Conservation (phyloP, 2,329 filamentous ascomycete species). For the Cladosporium velox region DNA sequence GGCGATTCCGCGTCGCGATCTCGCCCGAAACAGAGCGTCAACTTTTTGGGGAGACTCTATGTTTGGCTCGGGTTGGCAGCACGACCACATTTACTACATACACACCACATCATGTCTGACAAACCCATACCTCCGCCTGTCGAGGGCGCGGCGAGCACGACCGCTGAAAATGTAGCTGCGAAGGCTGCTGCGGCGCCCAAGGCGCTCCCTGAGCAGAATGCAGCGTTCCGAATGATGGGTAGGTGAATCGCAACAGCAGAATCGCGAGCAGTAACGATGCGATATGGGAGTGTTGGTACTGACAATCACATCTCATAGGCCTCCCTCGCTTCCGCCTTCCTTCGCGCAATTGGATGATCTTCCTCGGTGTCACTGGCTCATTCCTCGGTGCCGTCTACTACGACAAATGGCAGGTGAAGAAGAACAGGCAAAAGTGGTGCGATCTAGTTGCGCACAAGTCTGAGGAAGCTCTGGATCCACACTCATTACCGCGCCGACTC, state of each 20-base stretch:
- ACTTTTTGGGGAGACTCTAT: slow-evolving; percentile 8
- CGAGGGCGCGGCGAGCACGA: slow-evolving; percentile 10
- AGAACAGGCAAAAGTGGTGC: slow-evolving; percentile 82
- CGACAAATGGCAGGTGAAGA: slow-evolving; percentile 87
- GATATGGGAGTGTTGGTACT: not conserved
- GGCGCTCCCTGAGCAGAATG: slow-evolving; percentile 59
- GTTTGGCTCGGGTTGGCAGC: not conserved
- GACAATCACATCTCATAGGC: slow-evolving; percentile 50
- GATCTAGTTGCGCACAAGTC: slow-evolving; percentile 82
- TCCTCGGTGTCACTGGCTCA: slow-evolving; percentile 75
- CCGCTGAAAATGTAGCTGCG: slow-evolving; percentile 18
- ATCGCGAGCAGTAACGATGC: not conserved
- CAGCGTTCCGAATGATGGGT: slow-evolving; percentile 72
- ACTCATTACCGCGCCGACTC: slow-evolving; percentile 76
- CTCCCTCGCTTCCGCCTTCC: slow-evolving; percentile 85
- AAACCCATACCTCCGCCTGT: slow-evolving; percentile 16
- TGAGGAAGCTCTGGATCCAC: slow-evolving; percentile 70
- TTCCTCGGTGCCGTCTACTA: slow-evolving; percentile 83
- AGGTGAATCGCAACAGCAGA: slow-evolving; percentile 24
- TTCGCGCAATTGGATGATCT: slow-evolving; percentile 97
- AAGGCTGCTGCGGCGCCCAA: slow-evolving; percentile 30
- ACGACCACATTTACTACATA: not conserved
- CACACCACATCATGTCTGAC: slow-evolving; percentile 12
- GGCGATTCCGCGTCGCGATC: slow-evolving; percentile 10
- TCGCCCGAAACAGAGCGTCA: slow-evolving; percentile 10